Evolutionary conservation across 495 filamentous ascomycete species (phyloP), one percentile per base, ranked within the genome.

Genomic region (Xylaria grammica): DNA sequence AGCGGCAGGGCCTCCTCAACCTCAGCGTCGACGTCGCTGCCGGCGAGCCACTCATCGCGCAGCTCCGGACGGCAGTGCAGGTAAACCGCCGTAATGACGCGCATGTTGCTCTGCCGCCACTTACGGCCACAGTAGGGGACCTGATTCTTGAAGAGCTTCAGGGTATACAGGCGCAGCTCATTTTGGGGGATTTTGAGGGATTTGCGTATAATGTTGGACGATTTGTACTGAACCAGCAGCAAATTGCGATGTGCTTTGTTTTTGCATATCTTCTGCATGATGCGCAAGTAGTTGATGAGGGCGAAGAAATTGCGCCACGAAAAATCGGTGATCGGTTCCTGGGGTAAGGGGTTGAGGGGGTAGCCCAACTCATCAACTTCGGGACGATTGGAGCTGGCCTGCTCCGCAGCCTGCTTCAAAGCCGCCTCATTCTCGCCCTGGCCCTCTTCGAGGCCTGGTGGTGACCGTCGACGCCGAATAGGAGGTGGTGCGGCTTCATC

Each of bases 61-160:
- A 99, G 84, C 73, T 97, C 93, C 0, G 94, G 94, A 2, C 91
- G 84, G 73, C 93, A 96, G 77, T 97, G 91, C 32, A 99, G 80
- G 69, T 97, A 99, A 2, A 98, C 91, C 20, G 93, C 94, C 0
- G 95, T 99, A 73, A 99, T 99, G 67, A 98, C 94, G 55, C 94
- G 90, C 95, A 99, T 99, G 74, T 99, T 97, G 59, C 88, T 87
- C 80, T 99, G 95, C 19, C 95, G 88, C 95, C 95, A 99, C 78
- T 99, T 99, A 15, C 95, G 88, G 20, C 95, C 94, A 75, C 95
- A 98, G 79, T 96, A 99, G 15, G 95, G 95, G 1, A 98, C 95
- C 72, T 98, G 96, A 61, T 91, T 92, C 76, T 99, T 99, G 87
- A 97, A 97, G 0, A 99, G 85, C 73, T 99, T 99, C 70, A 99